Conservation (phyloP, 2,329 filamentous ascomycete species). For the Ceratocystis cubensis region DNA sequence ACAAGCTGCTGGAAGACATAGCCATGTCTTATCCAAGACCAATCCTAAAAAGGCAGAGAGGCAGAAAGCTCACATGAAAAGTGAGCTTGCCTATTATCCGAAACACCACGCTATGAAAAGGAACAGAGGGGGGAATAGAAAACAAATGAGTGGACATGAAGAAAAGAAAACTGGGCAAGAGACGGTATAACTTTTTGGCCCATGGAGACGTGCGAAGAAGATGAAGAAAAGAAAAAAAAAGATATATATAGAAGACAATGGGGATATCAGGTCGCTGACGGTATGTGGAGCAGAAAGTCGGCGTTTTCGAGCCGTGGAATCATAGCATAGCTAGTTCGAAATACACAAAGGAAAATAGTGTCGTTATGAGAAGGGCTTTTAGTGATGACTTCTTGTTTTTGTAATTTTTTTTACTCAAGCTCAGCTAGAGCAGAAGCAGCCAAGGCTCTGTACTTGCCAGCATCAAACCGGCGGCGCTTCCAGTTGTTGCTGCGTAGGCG, state of each 20-base stretch:
- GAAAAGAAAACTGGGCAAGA: slow-evolving; percentile 10
- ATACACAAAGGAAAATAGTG: slow-evolving; percentile 4
- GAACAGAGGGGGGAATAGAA: slow-evolving; percentile 15
- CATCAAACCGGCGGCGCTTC: slow-evolving; percentile 44
- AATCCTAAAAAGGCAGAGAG: neutral
- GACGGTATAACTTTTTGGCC: slow-evolving; percentile 7
- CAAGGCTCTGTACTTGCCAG: slow-evolving; percentile 40
- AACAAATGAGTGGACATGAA: slow-evolving; percentile 1
- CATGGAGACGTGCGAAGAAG: neutral
- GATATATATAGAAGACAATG: neutral
- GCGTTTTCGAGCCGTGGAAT: neutral
- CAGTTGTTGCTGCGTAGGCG: slow-evolving; percentile 42
- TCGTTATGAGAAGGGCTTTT: neutral
- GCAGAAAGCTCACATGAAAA: slow-evolving; percentile 1
- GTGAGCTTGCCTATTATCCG: neutral
- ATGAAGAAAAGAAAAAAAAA: slow-evolving; percentile 2
- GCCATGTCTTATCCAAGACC: neutral
- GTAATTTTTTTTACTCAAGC: slow-evolving; percentile 27
- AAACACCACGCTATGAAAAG: slow-evolving; percentile 10
- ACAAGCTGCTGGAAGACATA: neutral
- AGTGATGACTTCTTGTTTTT: neutral
- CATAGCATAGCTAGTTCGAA: neutral
- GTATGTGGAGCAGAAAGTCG: neutral
- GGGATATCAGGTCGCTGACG: slow-evolving; percentile 7
- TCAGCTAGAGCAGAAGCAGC: slow-evolving; percentile 41